phyloP scores from a whole-genome alignment of 306 rosid species.

The Sesbania bispinosa region DNA sequence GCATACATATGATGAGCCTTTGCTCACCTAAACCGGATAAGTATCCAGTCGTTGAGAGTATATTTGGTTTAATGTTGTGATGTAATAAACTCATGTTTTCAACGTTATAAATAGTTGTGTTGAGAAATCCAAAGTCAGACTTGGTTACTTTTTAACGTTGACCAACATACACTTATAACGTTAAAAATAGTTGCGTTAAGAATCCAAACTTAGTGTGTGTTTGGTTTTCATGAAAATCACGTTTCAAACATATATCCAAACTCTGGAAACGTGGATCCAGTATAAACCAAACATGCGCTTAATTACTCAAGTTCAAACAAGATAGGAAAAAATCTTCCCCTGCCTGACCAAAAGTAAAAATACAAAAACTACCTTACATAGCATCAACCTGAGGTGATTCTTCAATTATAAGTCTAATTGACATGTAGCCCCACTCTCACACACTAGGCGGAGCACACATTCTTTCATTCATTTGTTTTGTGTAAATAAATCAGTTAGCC shows the following conservation, averaged over 20 bases:
- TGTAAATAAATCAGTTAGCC: neutral
- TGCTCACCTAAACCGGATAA: neutral
- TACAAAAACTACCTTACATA: neutral
- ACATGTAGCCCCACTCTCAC: slow-evolving; percentile 20
- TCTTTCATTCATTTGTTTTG: slow-evolving; percentile 12
- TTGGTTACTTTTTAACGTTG: too few species aligned
- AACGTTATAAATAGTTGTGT: too few species aligned
- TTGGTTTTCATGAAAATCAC: too few species aligned
- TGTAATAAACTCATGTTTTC: too few species aligned
- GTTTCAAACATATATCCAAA: too few species aligned
- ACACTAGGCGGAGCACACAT: slow-evolving; percentile 3
- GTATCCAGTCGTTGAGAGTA: too few species aligned
- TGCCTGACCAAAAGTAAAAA: neutral
- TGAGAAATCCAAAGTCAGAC: too few species aligned
- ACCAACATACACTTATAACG: too few species aligned
- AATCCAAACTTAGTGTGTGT: too few species aligned
- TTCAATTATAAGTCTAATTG: slow-evolving; percentile 17
- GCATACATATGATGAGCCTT: slow-evolving; percentile 1
- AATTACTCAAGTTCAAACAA: slow-evolving; percentile 1
- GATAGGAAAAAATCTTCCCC: slow-evolving; percentile 1
- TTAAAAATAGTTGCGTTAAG: too few species aligned
- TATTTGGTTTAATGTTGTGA: neutral
- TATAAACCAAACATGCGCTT: neutral
- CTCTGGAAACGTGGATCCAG: too few species aligned
- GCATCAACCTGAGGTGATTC: slow-evolving; percentile 6